phyloP scores from a whole-genome alignment of 768 basidiomycete species.

The Sporobolomyces phaffii region DNA sequence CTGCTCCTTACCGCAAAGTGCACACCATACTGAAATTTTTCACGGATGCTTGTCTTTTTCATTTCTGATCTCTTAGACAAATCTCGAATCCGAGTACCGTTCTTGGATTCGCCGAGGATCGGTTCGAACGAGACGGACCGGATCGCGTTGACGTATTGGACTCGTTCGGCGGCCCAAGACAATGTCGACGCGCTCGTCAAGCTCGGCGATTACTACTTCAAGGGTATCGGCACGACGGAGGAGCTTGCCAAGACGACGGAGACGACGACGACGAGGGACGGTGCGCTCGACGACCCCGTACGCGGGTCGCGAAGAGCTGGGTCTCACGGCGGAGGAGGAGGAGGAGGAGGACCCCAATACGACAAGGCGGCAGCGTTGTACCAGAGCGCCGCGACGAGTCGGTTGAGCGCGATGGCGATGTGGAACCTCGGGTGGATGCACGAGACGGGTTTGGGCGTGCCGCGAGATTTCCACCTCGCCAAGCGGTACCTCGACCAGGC shows the following conservation, averaged over 20 bases:
- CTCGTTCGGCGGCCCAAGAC: slow-evolving; percentile 81
- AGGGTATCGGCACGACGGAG: slow-evolving; percentile 63
- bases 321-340: slow-evolving; percentile 65
- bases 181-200: slow-evolving; percentile 97
- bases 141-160: slow-evolving; percentile 87
- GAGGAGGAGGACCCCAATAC: slow-evolving; percentile 69
- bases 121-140: slow-evolving; percentile 64
- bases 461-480: slow-evolving; percentile 92
- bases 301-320: no score
- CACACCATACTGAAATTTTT: no score
- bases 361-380: slow-evolving; percentile 93
- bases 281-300: no score
- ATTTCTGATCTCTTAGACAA: no score
- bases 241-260: slow-evolving; percentile 54
- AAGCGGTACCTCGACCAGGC: slow-evolving; percentile 92
- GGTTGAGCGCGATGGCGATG: slow-evolving; percentile 87
- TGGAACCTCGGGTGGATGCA: slow-evolving; percentile 99
- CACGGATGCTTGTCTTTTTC: no score
- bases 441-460: slow-evolving; percentile 87
- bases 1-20: background rate
- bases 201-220: slow-evolving; percentile 95
- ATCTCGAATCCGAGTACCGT: slow-evolving; percentile 29
- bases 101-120: slow-evolving; percentile 13
- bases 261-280: slow-evolving; percentile 43
- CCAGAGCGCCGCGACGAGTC: slow-evolving; percentile 86